Conservation (phyloP, 495 filamentous ascomycete genomes). For the Cetradonia linearis region DNA sequence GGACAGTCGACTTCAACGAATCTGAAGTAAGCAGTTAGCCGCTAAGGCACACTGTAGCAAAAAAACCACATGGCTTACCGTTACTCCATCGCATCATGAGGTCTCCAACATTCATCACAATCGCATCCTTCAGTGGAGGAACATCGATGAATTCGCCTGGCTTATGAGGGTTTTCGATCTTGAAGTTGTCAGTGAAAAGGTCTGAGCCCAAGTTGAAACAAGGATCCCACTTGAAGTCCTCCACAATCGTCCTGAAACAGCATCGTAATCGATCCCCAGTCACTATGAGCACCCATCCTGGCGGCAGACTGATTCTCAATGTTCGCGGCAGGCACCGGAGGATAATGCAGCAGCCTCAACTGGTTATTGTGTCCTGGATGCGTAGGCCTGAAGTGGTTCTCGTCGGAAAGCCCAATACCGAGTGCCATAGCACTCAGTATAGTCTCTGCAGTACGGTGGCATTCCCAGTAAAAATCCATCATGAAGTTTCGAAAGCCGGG, state of each 20-base stretch:
- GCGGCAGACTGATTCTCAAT: slow-evolving; percentile 36
- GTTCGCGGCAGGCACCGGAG: slow-evolving; percentile 42
- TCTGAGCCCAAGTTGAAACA: background rate
- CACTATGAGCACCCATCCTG: slow-evolving; percentile 46
- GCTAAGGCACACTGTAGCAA: background rate
- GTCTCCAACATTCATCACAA: slow-evolving; percentile 60
- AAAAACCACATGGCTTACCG: slow-evolving; percentile 30
- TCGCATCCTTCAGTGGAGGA: slow-evolving; percentile 43
- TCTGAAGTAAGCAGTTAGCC: slow-evolving; percentile 14
- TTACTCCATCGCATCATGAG: slow-evolving; percentile 55
- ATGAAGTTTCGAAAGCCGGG: slow-evolving; percentile 53
- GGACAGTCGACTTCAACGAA: slow-evolving; percentile 45
- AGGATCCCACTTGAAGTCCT: slow-evolving; percentile 31
- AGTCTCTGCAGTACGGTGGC: slow-evolving; percentile 36
- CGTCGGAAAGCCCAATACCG: slow-evolving; percentile 42
- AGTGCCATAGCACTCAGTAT: slow-evolving; percentile 44
- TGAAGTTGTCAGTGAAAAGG: background rate
- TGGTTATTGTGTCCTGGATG: slow-evolving; percentile 53
- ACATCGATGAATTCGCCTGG: slow-evolving; percentile 44
- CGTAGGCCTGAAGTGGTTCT: slow-evolving; percentile 42
- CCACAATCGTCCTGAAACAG: slow-evolving; percentile 45
- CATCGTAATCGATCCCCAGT: slow-evolving; percentile 42
- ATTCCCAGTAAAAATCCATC: slow-evolving; percentile 47
- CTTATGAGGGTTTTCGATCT: slow-evolving; percentile 45
- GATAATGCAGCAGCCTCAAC: slow-evolving; percentile 57